A percentile compares a stretch with the other conserved stretches of the same genome.
Evolutionary conservation across 495 filamentous ascomycete genomes (phyloP).

Genomic region (Apodospora peruviana): DNA sequence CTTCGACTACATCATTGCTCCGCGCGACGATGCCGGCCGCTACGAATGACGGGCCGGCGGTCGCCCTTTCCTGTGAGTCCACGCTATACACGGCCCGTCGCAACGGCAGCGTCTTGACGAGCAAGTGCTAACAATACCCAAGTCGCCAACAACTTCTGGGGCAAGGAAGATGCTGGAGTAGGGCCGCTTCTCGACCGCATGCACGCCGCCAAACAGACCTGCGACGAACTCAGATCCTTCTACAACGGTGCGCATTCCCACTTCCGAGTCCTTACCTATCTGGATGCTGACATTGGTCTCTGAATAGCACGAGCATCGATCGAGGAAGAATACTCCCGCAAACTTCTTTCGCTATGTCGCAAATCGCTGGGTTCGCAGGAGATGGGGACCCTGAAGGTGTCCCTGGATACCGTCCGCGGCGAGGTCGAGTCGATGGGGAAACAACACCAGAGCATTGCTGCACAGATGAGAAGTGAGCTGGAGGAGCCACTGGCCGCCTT

Average conservation of each 20-base stretch:
- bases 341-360: conserved; percentile 75
- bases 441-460: conserved; percentile 80
- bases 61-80: conserved; percentile 40
- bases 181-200: conserved; percentile 90
- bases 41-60: conserved; percentile 34
- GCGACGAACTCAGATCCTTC: conserved; percentile 89
- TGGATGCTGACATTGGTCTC: conserved; percentile 5
- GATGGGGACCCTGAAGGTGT: conserved; percentile 72
- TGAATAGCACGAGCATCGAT: conserved; percentile 75
- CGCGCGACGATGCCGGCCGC: conserved; percentile 27
- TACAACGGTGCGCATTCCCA: conserved; percentile 61
- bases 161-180: conserved; percentile 96
- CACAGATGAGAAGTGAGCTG: conserved; percentile 94
- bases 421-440: conserved; percentile 96
- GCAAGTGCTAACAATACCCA: neutral
- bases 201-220: conserved; percentile 91
- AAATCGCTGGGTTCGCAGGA: conserved; percentile 91
- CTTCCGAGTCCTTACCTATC: neutral
- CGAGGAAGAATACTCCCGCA: conserved; percentile 97
- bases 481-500: conserved; percentile 93
- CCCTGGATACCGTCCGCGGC: conserved; percentile 78
- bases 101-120: neutral
- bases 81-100: neutral
- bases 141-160: conserved; percentile 99
- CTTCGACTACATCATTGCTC: too few species aligned